These are phyloP conservation scores for Cryphonectria naterciae DNA, from an alignment of 2,329 filamentous ascomycete genomes.

Conservation along the genomic window DNA sequence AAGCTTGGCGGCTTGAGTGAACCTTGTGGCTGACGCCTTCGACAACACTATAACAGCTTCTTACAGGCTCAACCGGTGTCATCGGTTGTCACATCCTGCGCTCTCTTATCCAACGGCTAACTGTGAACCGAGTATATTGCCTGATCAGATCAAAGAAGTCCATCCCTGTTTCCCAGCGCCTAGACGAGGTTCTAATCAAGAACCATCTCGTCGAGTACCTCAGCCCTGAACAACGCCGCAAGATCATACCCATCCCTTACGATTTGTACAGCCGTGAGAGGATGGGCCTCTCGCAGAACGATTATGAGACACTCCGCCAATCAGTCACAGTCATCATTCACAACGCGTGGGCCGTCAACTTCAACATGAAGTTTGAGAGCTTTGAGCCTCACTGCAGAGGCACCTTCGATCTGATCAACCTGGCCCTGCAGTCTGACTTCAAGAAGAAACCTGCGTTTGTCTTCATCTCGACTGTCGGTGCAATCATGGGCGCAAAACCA, in stretches of 20 bases:
- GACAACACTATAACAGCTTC: not conserved
- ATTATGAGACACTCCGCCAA: conserved; percentile 11
- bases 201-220: conserved; percentile 5
- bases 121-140: not conserved
- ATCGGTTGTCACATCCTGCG: conserved; percentile 3
- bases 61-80: conserved; percentile 6
- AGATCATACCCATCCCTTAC: not conserved
- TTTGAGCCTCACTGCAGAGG: conserved; percentile 1
- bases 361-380: not conserved
- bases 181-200: not conserved
- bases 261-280: not conserved
- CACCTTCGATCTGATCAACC: conserved; percentile 1
- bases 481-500: not conserved
- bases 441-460: not conserved
- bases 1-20: not conserved
- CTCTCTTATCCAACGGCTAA: not conserved
- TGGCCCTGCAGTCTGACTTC: not conserved
- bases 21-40: not conserved
- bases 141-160: not conserved
- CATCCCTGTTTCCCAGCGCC: not conserved
- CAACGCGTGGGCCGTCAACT: conserved; percentile 10
- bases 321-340: conserved; percentile 13
- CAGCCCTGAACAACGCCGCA: not conserved
- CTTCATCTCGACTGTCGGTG: conserved; percentile 2
- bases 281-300: not conserved